Evolutionary conservation across 768 basidiomycete species (phyloP), one percentile per base, ranked within the genome.

Genomic region (Boletellus ananas): DNA sequence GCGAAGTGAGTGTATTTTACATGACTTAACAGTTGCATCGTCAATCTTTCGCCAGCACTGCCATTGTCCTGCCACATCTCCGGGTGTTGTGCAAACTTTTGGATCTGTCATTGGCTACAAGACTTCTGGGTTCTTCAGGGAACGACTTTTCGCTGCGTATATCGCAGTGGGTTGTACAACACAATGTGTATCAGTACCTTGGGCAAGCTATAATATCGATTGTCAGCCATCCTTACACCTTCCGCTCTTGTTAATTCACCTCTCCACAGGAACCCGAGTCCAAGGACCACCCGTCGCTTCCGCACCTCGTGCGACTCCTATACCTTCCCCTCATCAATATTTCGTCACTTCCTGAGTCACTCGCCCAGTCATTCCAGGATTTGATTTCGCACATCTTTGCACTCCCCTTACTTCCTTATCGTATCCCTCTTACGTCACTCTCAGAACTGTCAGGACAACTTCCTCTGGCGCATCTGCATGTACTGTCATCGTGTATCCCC

Each of bases 341-440:
- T 29, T 17, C 58, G 7, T 79, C 64, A 37, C 77, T 74, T 20
- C 68, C 61, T 11, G 54, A 55, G 25, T 21, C 33, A 14, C 64
- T 60, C 40, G 23, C 65, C 6, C 57, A 53, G 52, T 64, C 73
- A 37, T 59, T 85, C 14, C 55, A 66, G 27, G 60, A 66, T 16
- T 58, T 87, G 25, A 56, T 88, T 46, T 61, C 71, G 14, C 66
- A 72, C 52, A 79, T 94, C 47, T 73, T 95, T 50, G 77, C 84
- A 1, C 73, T 94, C 38, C 87, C 89, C 0, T 70, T 91, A 0
- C 76, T 97, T 0, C 91, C 90, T 1, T 86, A 89, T 65, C 85
- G 82, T 8, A 72, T 87, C 40, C 86, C 81, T 33, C 72, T 84
- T 18, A 65, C 70, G 0, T 76, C 80, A 18, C 76, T 95, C 33